A percentile compares a stretch with the other conserved stretches of the same genome.
These are phyloP conservation scores for Hapsidospora chrysogenum DNA, from an alignment of 495 filamentous ascomycete genomes.

Conservation along the genomic window DNA sequence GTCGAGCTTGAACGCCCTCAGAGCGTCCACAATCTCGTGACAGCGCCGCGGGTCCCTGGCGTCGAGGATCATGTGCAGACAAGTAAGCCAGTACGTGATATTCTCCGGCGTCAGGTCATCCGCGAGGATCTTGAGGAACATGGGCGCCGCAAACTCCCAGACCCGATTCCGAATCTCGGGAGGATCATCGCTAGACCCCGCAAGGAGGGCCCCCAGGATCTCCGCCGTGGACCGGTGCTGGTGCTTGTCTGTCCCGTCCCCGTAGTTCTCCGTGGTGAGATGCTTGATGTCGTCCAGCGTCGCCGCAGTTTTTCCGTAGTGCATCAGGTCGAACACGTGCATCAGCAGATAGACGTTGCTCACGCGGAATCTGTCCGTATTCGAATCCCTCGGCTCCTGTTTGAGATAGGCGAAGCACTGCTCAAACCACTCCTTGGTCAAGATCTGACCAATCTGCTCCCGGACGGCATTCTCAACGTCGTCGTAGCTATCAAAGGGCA, in stretches of 20 bases:
- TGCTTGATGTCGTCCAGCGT: conserved; percentile 82
- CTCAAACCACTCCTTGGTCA: conserved; percentile 74
- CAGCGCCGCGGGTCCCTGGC: conserved; percentile 70
- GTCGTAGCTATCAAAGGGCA: conserved; percentile 62
- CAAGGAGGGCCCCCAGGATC: conserved; percentile 73
- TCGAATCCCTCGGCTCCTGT: conserved; percentile 80
- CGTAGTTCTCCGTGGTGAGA: conserved; percentile 54
- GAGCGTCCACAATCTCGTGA: conserved; percentile 72
- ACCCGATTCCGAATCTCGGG: conserved; percentile 51
- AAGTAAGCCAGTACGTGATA: conserved; percentile 81
- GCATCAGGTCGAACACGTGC: conserved; percentile 75
- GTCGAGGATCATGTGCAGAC: conserved; percentile 68
- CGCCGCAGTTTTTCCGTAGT: conserved; percentile 52
- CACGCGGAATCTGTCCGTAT: conserved; percentile 76
- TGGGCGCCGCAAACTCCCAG: conserved; percentile 82
- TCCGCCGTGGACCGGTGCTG: conserved; percentile 93
- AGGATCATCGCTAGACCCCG: conserved; percentile 54
- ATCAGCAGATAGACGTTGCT: conserved; percentile 70
- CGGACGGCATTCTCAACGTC: conserved; percentile 60
- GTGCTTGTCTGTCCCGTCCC: conserved; percentile 92
- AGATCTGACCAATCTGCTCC: conserved; percentile 61
- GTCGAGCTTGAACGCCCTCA: conserved; percentile 76
- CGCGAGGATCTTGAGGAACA: conserved; percentile 67
- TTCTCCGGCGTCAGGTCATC: conserved; percentile 93
- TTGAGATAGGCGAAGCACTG: conserved; percentile 86